These are phyloP conservation scores for Voacanga thouarsii DNA, from an alignment of 257 asterid species.

Conservation along the genomic window DNA sequence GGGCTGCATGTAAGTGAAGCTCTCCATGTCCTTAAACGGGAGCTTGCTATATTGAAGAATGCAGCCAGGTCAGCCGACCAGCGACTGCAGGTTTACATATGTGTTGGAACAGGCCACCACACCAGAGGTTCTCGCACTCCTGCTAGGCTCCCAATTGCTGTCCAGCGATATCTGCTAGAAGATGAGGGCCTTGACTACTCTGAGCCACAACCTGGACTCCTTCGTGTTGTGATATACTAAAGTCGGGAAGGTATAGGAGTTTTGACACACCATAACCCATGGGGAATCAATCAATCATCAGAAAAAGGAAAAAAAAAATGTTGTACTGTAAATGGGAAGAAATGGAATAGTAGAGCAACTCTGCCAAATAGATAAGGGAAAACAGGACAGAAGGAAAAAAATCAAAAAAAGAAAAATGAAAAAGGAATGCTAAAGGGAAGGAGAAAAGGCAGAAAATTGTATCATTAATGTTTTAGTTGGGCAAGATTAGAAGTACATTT, in stretches of 20 bases:
- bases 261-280: slow-evolving; percentile 22
- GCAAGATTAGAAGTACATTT: slow-evolving; percentile 39
- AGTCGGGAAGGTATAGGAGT: slow-evolving; percentile 20
- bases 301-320: slow-evolving; percentile 10
- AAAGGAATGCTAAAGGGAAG: slow-evolving; percentile 1
- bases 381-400: neutral
- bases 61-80: slow-evolving; percentile 84
- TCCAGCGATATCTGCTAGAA: slow-evolving; percentile 87
- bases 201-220: slow-evolving; percentile 76
- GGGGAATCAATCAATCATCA: slow-evolving; percentile 20
- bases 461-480: slow-evolving; percentile 41
- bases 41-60: slow-evolving; percentile 66
- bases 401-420: neutral
- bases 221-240: slow-evolving; percentile 30
- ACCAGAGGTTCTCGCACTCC: slow-evolving; percentile 89
- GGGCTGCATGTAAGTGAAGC: slow-evolving; percentile 98
- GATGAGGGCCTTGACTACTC: slow-evolving; percentile 85
- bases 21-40: slow-evolving; percentile 84
- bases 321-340: slow-evolving; percentile 56
- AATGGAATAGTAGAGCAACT: slow-evolving; percentile 24
- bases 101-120: slow-evolving; percentile 98
- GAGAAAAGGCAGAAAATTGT: slow-evolving; percentile 34
- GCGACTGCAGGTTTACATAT: slow-evolving; percentile 71
- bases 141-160: slow-evolving; percentile 83
- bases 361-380: slow-evolving; percentile 19